A percentile compares a stretch with the other conserved stretches of the same genome.
phyloP scores from a whole-genome alignment of 1,139 yeast species.

The Candida sp. region DNA sequence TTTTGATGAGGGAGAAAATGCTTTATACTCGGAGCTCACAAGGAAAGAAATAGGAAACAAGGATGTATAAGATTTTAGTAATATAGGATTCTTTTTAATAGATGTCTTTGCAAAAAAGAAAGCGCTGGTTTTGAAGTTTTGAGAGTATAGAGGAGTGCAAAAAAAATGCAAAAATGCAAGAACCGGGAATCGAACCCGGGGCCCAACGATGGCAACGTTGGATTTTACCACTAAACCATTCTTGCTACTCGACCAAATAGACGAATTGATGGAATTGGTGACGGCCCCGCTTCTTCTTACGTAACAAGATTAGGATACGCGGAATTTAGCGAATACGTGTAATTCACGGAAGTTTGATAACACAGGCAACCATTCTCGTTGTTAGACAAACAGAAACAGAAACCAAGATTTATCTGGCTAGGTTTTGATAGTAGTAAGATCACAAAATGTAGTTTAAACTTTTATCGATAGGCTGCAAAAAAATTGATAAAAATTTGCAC shows the following conservation, averaged over 20 bases:
- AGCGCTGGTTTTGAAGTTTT: too few relatives aligned
- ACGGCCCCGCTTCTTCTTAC: neutral
- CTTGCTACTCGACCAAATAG: conserved; percentile 1
- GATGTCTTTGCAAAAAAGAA: neutral
- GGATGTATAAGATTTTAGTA: neutral
- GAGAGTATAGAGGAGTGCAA: too few relatives aligned
- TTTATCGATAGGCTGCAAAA: too few relatives aligned
- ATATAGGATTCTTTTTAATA: neutral
- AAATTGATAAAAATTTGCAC: too few relatives aligned
- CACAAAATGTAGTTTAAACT: too few relatives aligned
- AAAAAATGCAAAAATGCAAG: conserved; percentile 14
- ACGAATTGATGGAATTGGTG: too few relatives aligned
- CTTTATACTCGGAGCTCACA: neutral
- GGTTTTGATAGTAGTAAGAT: too few relatives aligned
- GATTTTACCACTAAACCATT: conserved; percentile 22
- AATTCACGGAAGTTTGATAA: too few relatives aligned
- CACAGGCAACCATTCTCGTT: too few relatives aligned
- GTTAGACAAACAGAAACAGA: too few relatives aligned
- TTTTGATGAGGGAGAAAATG: neutral
- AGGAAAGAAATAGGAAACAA: neutral
- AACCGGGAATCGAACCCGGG: conserved; percentile 24
- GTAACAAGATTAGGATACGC: neutral
- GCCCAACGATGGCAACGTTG: conserved; percentile 23
- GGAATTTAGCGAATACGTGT: too few relatives aligned
- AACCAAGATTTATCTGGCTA: too few relatives aligned